Conservation (phyloP, 352 stramenopile genomes). For the Phytophthora nicotianae region DNA sequence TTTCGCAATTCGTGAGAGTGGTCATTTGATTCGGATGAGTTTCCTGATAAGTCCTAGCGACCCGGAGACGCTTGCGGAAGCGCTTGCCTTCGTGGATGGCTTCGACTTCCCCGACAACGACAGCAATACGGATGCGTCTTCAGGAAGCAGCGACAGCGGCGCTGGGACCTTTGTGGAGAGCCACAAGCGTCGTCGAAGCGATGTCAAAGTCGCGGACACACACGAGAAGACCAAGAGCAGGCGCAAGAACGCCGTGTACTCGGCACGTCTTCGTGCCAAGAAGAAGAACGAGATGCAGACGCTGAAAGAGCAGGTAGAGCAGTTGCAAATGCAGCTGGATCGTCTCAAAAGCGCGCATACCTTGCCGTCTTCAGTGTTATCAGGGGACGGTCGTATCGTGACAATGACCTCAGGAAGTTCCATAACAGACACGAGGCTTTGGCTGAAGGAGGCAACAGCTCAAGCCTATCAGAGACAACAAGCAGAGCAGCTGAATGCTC, state of each 20-base stretch:
- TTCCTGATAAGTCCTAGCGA: conserved; percentile 18
- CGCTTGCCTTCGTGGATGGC: conserved; percentile 34
- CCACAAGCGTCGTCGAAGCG: conserved; percentile 13
- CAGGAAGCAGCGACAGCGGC: conserved; percentile 6
- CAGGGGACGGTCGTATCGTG: not conserved
- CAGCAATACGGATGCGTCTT: conserved; percentile 7
- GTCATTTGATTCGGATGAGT: conserved; percentile 25
- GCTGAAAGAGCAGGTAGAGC: conserved; percentile 23
- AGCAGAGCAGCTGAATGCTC: conserved; percentile 20
- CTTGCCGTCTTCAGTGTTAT: not conserved
- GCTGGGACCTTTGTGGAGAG: not conserved
- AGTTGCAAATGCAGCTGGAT: conserved; percentile 30
- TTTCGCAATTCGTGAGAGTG: no score
- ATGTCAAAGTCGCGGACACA: conserved; percentile 3
- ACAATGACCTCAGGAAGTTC: not conserved
- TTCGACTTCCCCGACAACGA: conserved; percentile 15
- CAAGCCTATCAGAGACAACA: conserved; percentile 22
- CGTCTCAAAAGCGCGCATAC: conserved; percentile 11
- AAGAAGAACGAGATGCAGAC: conserved; percentile 31
- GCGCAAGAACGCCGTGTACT: conserved; percentile 29
- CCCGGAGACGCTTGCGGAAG: conserved; percentile 25
- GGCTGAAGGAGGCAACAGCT: conserved; percentile 17
- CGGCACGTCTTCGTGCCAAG: conserved; percentile 26
- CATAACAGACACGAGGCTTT: conserved; percentile 4
- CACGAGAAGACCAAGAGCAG: conserved; percentile 16